Evolutionary conservation across 192 early-diverging fungal species (phyloP).

Genomic region (Coemansia asiatica): DNA sequence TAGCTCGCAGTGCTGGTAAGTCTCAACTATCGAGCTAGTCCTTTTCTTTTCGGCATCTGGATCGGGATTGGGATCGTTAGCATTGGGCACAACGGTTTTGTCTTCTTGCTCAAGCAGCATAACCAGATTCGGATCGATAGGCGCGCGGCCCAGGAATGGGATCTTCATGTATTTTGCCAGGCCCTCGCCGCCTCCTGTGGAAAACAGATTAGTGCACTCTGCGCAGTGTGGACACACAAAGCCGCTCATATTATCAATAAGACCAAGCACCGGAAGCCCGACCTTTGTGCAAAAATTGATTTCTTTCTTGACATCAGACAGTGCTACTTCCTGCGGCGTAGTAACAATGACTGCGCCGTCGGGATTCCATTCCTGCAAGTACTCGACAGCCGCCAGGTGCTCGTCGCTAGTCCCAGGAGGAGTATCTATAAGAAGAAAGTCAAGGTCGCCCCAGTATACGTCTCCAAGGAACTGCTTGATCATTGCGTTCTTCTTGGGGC

Average conservation of each 20-base stretch:
- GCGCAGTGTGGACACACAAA: slow-evolving; percentile 90
- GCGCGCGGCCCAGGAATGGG: slow-evolving; percentile 86
- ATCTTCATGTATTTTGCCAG: slow-evolving; percentile 84
- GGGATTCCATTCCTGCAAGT: slow-evolving; percentile 75
- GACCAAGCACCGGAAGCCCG: slow-evolving; percentile 81
- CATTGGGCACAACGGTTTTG: slow-evolving; percentile 51
- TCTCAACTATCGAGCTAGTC: slow-evolving; percentile 50
- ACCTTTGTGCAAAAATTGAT: slow-evolving; percentile 95
- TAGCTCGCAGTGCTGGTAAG: slow-evolving; percentile 51
- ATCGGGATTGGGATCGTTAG: slow-evolving; percentile 28
- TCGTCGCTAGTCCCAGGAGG: slow-evolving; percentile 98
- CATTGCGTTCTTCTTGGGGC: slow-evolving; percentile 98
- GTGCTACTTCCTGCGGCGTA: slow-evolving; percentile 86
- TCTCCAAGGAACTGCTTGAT: slow-evolving; percentile 96
- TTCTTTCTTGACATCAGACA: slow-evolving; percentile 96
- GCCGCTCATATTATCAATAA: slow-evolving; percentile 98
- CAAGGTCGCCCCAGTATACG: slow-evolving; percentile 94
- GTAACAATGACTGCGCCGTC: slow-evolving; percentile 95
- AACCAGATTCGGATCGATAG: slow-evolving; percentile 83
- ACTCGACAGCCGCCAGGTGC: slow-evolving; percentile 90
- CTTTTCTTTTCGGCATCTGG: slow-evolving; percentile 18
- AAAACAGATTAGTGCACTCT: slow-evolving; percentile 86
- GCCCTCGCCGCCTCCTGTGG: slow-evolving; percentile 87
- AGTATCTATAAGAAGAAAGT: slow-evolving; percentile 95
- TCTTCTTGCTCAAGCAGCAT: slow-evolving; percentile 63